These are phyloP conservation scores for Uronychia setigera DNA, from an alignment of 73 alveolate species.

Conservation along the genomic window DNA sequence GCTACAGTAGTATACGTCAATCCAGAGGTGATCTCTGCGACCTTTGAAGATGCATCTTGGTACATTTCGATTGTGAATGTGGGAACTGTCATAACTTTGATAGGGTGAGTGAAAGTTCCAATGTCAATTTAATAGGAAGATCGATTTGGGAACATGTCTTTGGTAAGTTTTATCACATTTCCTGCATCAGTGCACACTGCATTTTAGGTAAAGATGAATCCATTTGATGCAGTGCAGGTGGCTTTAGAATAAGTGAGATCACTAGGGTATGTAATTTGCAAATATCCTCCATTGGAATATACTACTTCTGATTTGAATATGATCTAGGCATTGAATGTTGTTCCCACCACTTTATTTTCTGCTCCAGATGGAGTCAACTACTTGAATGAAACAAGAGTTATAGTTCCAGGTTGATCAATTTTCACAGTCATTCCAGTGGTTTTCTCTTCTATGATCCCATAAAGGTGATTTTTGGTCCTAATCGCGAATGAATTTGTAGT, in stretches of 20 bases:
- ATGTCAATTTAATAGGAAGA: not conserved
- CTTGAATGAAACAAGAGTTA: not conserved
- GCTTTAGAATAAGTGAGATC: constrained; percentile 22
- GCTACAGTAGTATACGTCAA: constrained; percentile 14
- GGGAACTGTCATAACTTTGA: constrained; percentile 7
- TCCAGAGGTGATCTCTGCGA: not conserved
- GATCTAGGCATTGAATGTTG: not conserved
- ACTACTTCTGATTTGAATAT: not conserved
- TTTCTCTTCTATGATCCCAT: not conserved
- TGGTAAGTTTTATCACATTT: not conserved
- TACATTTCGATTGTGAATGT: not conserved
- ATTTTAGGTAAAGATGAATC: not conserved
- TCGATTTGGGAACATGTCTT: too few relatives aligned
- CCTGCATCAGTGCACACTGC: not conserved
- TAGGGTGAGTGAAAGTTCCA: constrained; percentile 1
- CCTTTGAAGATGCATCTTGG: not conserved
- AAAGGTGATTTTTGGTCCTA: not conserved
- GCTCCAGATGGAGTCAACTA: not conserved
- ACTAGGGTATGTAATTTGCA: constrained; percentile 43
- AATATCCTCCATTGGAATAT: constrained; percentile 18
- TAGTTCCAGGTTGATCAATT: constrained; percentile 1
- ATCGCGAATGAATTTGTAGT: not conserved
- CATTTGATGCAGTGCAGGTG: constrained; percentile 25
- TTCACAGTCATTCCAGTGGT: not conserved
- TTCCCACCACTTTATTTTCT: not conserved